Base-by-base conservation (phyloP, 2,329 filamentous ascomycete genomes). In the Colletotrichum musicola region DNA sequence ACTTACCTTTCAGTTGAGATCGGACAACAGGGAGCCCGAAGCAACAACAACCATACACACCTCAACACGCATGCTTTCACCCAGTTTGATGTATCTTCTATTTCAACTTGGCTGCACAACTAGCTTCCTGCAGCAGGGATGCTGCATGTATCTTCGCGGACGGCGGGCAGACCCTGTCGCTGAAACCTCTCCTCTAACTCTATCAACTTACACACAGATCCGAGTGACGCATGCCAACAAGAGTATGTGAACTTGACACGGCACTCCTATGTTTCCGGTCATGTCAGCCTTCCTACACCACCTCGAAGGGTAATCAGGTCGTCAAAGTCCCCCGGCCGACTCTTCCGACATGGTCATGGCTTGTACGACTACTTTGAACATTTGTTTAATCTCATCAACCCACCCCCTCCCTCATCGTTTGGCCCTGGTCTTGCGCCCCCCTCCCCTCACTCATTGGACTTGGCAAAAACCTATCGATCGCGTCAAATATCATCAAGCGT, bases 101-200 rank as follows among this genome's bases (percentile, higher is more conserved):
- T 7, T 35, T 10, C 7, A 9, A 35, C 30, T 9, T 35, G 30
- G 30, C 22, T 30, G 25, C 20, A 51, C 9, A 14, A 27, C 4
- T 25, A 20, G 18, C 46, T 20, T 20, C 16, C 47, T 14, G 25
- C 44, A 20, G 50, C 59, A 42, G 9, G 62, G 55, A 55, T 60
- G 27, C 38, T 44, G 54, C 62, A 64, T 68, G 65, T 44, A 25
- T 51, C 47, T 44, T 55, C 62, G 65, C 42, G 49, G 42, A 27
- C 46, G 55, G 44, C 54, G 65, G 55, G 55, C 65, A 65, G 62
- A 60, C 65, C 66, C 50, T 65, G 66, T 44, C 56, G 56, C 62
- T 69, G 66, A 69, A 69, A 69, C 66, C 62, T 46, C n/a, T 65
- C 56, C 50, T 69, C 66, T 66, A 65, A 69, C 66, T 69, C 66